Conservation (phyloP, 1,284 basidiomycete species). For the Moesziomyces aphidis region DNA sequence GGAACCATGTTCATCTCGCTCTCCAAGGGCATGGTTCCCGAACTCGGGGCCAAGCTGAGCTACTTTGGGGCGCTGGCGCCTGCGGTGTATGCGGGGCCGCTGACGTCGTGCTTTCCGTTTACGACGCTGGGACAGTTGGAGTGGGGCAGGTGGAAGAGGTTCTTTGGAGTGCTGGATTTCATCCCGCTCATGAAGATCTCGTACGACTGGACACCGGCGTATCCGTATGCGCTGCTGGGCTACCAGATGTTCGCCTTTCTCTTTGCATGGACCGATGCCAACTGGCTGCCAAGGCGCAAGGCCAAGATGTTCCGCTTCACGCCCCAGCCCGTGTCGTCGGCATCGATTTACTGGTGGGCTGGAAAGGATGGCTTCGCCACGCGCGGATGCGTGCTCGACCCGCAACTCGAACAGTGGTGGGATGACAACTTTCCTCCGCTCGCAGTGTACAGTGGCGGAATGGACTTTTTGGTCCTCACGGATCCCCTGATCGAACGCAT, state of each 20-base stretch:
- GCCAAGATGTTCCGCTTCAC: conserved; percentile 77
- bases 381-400: conserved; percentile 73
- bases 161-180: conserved; percentile 76
- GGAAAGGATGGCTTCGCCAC: conserved; percentile 74
- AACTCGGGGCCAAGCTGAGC: conserved; percentile 73
- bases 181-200: conserved; percentile 74
- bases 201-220: conserved; percentile 73
- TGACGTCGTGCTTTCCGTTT: conserved; percentile 75
- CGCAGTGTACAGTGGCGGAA: conserved; percentile 72
- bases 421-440: conserved; percentile 75
- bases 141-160: conserved; percentile 73
- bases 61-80: conserved; percentile 75
- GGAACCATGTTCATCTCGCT: conserved; percentile 68
- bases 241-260: conserved; percentile 75
- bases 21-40: conserved; percentile 73
- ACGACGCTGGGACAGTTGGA: conserved; percentile 65
- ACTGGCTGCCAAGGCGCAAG: conserved; percentile 73
- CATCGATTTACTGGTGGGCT: conserved; percentile 74
- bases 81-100: conserved; percentile 74
- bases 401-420: conserved; percentile 71
- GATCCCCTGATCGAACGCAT: conserved; percentile 62
- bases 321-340: conserved; percentile 73
- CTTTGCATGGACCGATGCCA: conserved; percentile 75
- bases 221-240: conserved; percentile 68
- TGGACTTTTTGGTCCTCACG: conserved; percentile 64